Conservation (phyloP, 768 basidiomycete genomes). For the Trametes villosa region DNA sequence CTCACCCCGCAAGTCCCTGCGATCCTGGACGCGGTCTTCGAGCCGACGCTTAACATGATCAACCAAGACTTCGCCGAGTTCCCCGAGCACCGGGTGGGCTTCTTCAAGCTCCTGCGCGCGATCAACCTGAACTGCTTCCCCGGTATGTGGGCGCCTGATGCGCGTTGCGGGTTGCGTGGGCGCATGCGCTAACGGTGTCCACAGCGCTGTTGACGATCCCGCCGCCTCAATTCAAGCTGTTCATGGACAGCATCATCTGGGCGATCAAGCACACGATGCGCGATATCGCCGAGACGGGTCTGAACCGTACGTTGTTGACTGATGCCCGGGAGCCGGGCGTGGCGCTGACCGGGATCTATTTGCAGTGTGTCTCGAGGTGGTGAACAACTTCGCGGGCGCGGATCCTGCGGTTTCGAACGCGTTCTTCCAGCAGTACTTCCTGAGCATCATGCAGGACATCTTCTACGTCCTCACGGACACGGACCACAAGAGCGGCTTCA, state of each 20-base stretch:
- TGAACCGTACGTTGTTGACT: slow-evolving; percentile 59
- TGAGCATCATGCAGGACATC: slow-evolving; percentile 91
- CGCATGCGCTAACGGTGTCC: neutral
- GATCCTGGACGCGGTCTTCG: slow-evolving; percentile 95
- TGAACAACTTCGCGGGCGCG: slow-evolving; percentile 91
- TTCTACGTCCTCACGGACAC: slow-evolving; percentile 98
- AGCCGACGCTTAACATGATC: slow-evolving; percentile 97
- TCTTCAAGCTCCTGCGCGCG: slow-evolving; percentile 93
- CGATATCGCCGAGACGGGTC: slow-evolving; percentile 92
- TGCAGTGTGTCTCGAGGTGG: slow-evolving; percentile 87
- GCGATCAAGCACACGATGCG: slow-evolving; percentile 99
- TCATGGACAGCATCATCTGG: slow-evolving; percentile 99
- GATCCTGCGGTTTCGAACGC: slow-evolving; percentile 80
- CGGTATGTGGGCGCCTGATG: slow-evolving; percentile 53
- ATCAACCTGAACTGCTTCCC: slow-evolving; percentile 96
- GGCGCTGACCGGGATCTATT: neutral
- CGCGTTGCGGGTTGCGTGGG: no score
- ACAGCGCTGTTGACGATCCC: slow-evolving; percentile 84
- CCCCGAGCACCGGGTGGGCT: slow-evolving; percentile 96
- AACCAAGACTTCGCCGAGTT: slow-evolving; percentile 99
- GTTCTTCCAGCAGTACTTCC: slow-evolving; percentile 97
- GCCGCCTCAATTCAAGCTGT: slow-evolving; percentile 93
- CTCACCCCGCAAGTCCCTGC: slow-evolving; percentile 94
- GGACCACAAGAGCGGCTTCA: slow-evolving; percentile 99
- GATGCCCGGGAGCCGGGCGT: neutral